Evolutionary conservation across 441 rosid species (phyloP).

Genomic region (Corymbia calophylla): DNA sequence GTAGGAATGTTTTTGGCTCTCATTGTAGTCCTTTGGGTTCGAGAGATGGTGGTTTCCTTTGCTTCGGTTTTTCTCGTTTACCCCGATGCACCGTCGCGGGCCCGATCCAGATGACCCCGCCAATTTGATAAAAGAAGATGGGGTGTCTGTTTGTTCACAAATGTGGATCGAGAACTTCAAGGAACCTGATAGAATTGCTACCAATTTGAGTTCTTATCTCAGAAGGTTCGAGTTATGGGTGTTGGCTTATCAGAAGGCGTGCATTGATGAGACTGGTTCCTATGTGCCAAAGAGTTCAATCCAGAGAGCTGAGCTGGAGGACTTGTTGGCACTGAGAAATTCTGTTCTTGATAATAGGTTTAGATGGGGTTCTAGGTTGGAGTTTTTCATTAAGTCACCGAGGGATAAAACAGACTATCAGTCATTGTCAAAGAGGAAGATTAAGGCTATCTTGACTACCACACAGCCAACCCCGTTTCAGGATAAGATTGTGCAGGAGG

Average conservation of each 20-base stretch:
- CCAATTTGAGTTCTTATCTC: constrained; percentile 57
- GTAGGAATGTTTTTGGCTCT: constrained; percentile 8
- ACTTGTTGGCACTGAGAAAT: constrained; percentile 68
- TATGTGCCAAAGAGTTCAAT: constrained; percentile 81
- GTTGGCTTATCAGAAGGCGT: constrained; percentile 83
- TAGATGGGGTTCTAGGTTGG: constrained; percentile 91
- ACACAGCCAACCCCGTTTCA: constrained; percentile 88
- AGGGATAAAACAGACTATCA: constrained; percentile 77
- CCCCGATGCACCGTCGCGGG: constrained; percentile 36
- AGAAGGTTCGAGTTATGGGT: constrained; percentile 90
- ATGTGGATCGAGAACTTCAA: constrained; percentile 93
- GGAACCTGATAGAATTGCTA: constrained; percentile 48
- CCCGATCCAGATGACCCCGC: constrained; percentile 79
- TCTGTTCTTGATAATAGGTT: constrained; percentile 91
- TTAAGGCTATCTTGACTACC: constrained; percentile 74
- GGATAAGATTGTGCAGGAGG: constrained; percentile 92
- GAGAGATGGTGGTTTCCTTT: constrained; percentile 18
- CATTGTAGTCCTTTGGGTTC: constrained; percentile 16
- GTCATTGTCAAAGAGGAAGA: constrained; percentile 87
- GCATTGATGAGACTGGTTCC: constrained; percentile 74
- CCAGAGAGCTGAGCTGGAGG: constrained; percentile 74
- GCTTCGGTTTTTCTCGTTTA: constrained; percentile 41
- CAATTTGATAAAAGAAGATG: constrained; percentile 81
- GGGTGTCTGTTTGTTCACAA: constrained; percentile 82
- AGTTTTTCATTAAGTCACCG: constrained; percentile 79